phyloP scores from a whole-genome alignment of 2,329 filamentous ascomycete genomes.

The Colletotrichum lentis region DNA sequence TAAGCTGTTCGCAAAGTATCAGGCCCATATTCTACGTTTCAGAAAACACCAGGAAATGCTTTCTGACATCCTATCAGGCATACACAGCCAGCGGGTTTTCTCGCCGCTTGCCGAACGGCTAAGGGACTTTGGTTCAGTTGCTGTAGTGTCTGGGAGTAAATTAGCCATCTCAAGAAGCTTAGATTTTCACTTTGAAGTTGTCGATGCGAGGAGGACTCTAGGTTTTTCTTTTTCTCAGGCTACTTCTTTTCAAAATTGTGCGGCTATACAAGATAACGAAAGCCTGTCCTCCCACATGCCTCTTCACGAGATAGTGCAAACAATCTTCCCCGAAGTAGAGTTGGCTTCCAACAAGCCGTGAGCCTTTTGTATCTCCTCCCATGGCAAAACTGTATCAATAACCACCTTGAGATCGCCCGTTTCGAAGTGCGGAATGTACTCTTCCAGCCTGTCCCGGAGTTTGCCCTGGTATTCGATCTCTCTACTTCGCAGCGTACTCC shows the following conservation, averaged over 20 bases:
- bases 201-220: neutral
- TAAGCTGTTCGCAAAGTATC: too few species aligned
- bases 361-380: slow-evolving; percentile 77
- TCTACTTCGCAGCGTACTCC: slow-evolving; percentile 81
- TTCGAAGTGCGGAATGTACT: slow-evolving; percentile 78
- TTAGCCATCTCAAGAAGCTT: too few species aligned
- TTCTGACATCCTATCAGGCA: too few species aligned
- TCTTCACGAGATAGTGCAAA: slow-evolving; percentile 62
- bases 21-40: too few species aligned
- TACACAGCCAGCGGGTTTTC: too few species aligned
- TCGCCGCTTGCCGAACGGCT: too few species aligned
- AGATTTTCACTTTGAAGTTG: neutral
- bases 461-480: slow-evolving; percentile 80
- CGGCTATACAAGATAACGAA: neutral
- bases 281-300: fast-evolving
- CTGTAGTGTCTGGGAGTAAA: too few species aligned
- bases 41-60: too few species aligned
- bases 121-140: too few species aligned
- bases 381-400: slow-evolving; percentile 82
- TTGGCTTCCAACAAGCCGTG: slow-evolving; percentile 77
- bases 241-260: neutral
- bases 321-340: slow-evolving; percentile 75
- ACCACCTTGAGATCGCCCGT: slow-evolving; percentile 78
- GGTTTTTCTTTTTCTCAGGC: neutral
- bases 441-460: slow-evolving; percentile 78